Percentiles rank a stretch among this genome's conserved stretches.
Conservation (phyloP, 1,139 yeast genomes). For the Meyerozyma guilliermondii region DNA sequence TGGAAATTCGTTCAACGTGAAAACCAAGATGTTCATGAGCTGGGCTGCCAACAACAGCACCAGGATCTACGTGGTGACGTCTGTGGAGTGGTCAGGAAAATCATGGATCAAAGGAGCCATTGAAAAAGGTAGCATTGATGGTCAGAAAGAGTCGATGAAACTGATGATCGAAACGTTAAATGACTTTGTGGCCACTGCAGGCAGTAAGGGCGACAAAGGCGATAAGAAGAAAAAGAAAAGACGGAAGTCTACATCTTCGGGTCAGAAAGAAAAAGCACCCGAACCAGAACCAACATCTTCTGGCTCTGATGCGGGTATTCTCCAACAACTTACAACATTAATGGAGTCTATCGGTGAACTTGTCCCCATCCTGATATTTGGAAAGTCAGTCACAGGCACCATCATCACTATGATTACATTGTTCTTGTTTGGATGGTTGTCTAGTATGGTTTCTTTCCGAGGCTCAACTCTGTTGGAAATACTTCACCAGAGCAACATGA, state of each 20-base stretch:
- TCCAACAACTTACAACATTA: slow-evolving; percentile 20
- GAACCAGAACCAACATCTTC: slow-evolving; percentile 7
- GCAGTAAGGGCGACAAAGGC: slow-evolving; percentile 9
- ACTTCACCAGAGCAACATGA: background rate
- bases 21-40: slow-evolving; percentile 59
- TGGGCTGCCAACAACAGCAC: slow-evolving; percentile 80
- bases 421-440: slow-evolving; percentile 4
- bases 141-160: slow-evolving; percentile 72
- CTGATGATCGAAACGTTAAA: slow-evolving; percentile 56
- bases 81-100: slow-evolving; percentile 87
- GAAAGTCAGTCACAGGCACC: slow-evolving; percentile 21
- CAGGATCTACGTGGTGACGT: slow-evolving; percentile 54
- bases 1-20: slow-evolving; percentile 75
- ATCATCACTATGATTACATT: slow-evolving; percentile 14
- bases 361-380: slow-evolving; percentile 26
- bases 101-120: slow-evolving; percentile 89
- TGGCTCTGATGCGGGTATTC: slow-evolving; percentile 9
- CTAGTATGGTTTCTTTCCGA: background rate
- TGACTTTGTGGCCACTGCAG: slow-evolving; percentile 29
- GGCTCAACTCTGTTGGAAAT: background rate
- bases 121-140: slow-evolving; percentile 88
- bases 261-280: slow-evolving; percentile 6
- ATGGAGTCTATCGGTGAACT: slow-evolving; percentile 24
- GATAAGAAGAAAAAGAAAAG: slow-evolving; percentile 22
- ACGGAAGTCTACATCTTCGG: slow-evolving; percentile 10